These are phyloP conservation scores for Holtermanniella nyarrowii DNA, from an alignment of 768 basidiomycete genomes.

Conservation along the genomic window DNA sequence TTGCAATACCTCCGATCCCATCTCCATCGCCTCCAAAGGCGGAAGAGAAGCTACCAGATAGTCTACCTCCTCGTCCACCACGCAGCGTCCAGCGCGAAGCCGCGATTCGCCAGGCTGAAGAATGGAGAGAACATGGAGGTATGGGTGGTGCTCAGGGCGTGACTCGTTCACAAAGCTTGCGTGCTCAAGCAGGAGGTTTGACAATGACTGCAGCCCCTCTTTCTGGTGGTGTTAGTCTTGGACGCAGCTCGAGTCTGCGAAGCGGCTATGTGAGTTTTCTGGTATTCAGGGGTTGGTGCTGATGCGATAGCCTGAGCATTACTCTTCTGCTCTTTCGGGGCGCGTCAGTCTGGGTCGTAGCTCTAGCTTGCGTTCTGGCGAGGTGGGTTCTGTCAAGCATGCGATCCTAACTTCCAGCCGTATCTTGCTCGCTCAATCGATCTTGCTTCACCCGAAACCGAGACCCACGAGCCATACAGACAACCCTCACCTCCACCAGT, in stretches of 20 bases:
- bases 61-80: not conserved
- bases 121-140: no score
- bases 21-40: not conserved
- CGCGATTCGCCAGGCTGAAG: no score
- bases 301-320: no score
- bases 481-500: slow-evolving; percentile 25
- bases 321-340: no score
- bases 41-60: not conserved
- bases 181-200: slow-evolving; percentile 22
- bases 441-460: slow-evolving; percentile 12
- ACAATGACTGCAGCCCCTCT: not conserved
- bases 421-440: slow-evolving; percentile 3
- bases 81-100: not conserved
- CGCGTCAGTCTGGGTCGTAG: slow-evolving; percentile 25
- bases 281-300: slow-evolving; percentile 3
- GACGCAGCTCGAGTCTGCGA: not conserved
- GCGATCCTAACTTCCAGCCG: slow-evolving; percentile 5
- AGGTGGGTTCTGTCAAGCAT: slow-evolving; percentile 9
- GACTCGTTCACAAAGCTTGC: slow-evolving; percentile 31
- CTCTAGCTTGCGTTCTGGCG: slow-evolving; percentile 21
- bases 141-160: slow-evolving; percentile 6
- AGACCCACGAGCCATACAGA: slow-evolving; percentile 18
- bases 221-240: no score
- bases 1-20: not conserved
- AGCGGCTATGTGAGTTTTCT: no score